Evolutionary conservation across 306 rosid genomes (phyloP), one percentile per base, ranked within the genome.

Genomic region (Acmispon strigosus): DNA sequence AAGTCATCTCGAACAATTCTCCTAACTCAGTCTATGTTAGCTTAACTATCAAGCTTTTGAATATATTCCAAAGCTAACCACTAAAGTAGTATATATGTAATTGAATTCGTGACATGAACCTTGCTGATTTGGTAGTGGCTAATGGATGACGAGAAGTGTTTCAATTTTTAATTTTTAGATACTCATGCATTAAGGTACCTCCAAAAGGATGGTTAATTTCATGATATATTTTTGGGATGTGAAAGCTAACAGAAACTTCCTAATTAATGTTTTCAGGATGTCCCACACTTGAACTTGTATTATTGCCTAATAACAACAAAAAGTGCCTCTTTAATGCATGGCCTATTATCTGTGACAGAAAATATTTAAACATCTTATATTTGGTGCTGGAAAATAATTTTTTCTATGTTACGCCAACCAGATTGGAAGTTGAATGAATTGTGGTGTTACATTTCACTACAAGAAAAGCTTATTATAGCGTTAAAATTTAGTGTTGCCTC

Each of bases 221-320:
- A 3, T 44, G 6, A 45, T 10, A 10, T 42, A 42, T 11, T 66
- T 57, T 58, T n/a, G 15, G 37, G 10, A 61, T 59, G 57, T 58
- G 71, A 57, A 79, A 66, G 66, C 66, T n/a, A 44, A 39, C 24
- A 5, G 70, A 78, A 78, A 48, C 54, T 72, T 76, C 76, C 52
- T 24, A 44, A 34, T 10, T 5, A 5, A 7, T 50, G 42, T 73
- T 65, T 17, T 12, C 8, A 12, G 22, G 9, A 10, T 69, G 55
- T 72, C 76, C 73, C 74, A 60, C 63, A 45, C 27, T 27, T 44
- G 12, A 42, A 36, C 37, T 53, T 55, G 43, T 41, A 39, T 55
- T 9, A 49, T n/a, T 78, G 69, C 55, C 67, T 73, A 55, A 62
- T 62, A 73, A 47, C 49, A 70, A 78, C 76, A 74, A 64, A 69